phyloP scores from a whole-genome alignment of 1,284 basidiomycete species.

The Ustilago cynodontis region DNA sequence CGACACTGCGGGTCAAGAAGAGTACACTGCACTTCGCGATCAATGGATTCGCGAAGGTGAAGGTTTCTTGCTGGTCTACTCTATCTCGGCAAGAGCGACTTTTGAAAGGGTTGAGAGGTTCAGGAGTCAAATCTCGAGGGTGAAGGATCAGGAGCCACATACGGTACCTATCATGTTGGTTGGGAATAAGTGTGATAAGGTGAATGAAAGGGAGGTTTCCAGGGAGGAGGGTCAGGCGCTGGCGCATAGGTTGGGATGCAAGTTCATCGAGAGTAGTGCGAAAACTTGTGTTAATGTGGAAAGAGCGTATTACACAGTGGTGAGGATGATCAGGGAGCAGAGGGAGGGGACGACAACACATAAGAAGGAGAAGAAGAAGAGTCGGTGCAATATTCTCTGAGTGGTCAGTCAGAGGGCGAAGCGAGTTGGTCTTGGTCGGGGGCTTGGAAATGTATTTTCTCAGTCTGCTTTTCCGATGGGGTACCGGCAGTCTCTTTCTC shows the following conservation, averaged over 20 bases:
- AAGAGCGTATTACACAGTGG: constrained; percentile 69
- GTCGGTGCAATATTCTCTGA: constrained; percentile 67
- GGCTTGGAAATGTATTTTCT: too few species aligned
- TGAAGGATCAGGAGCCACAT: constrained; percentile 69
- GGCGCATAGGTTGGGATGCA: constrained; percentile 69
- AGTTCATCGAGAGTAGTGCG: constrained; percentile 71
- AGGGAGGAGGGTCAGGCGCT: constrained; percentile 68
- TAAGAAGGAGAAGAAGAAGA: constrained; percentile 65
- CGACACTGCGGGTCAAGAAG: constrained; percentile 87
- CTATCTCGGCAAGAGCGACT: constrained; percentile 70
- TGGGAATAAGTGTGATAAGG: constrained; percentile 87
- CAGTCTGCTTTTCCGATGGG: too few species aligned
- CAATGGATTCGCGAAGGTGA: constrained; percentile 72
- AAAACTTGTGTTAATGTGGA: constrained; percentile 71
- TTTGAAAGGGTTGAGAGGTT: constrained; percentile 71
- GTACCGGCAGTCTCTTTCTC: too few species aligned
- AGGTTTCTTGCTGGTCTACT: constrained; percentile 71
- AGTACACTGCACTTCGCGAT: constrained; percentile 71
- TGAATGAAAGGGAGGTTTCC: constrained; percentile 81
- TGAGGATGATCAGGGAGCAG: constrained; percentile 64
- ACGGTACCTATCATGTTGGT: constrained; percentile 82
- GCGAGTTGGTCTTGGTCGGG: neutral
- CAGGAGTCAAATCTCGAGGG: constrained; percentile 68
- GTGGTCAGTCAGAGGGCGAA: neutral
- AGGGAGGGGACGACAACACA: constrained; percentile 54